Evolutionary conservation across 1,139 yeast genomes (phyloP).

Genomic region (Suhomyces maxii): DNA sequence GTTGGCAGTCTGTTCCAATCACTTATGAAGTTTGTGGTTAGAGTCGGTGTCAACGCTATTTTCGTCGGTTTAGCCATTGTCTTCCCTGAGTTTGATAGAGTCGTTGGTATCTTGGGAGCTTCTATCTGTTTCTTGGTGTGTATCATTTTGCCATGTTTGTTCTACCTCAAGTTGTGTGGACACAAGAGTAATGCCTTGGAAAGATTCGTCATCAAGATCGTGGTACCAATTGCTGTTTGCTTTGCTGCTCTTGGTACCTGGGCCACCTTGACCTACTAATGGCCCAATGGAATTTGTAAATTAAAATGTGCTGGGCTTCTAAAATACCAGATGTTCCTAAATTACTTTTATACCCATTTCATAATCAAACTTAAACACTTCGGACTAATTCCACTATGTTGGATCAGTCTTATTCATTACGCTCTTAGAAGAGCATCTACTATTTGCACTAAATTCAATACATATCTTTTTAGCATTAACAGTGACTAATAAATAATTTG

Average conservation of each 20-base stretch:
- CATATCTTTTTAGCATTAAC: too few relatives aligned
- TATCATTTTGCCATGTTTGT: conserved; percentile 55
- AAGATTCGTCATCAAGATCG: conserved; percentile 21
- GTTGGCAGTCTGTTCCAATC: conserved; percentile 4
- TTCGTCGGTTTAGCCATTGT: conserved; percentile 52
- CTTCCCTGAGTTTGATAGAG: conserved; percentile 60
- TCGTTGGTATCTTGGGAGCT: conserved; percentile 58
- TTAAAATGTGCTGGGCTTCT: too few relatives aligned
- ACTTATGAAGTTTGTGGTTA: conserved; percentile 22
- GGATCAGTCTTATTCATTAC: too few relatives aligned
- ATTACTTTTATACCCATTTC: too few relatives aligned
- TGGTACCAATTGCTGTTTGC: conserved; percentile 24
- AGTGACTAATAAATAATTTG: too few relatives aligned
- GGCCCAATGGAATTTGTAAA: neutral
- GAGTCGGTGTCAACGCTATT: conserved; percentile 50
- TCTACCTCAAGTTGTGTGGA: conserved; percentile 46
- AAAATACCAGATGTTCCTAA: too few relatives aligned
- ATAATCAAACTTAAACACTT: too few relatives aligned
- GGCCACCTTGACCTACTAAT: conserved; percentile 20
- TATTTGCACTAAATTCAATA: too few relatives aligned
- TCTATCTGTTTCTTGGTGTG: conserved; percentile 58
- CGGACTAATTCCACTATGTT: too few relatives aligned
- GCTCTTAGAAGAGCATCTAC: too few relatives aligned
- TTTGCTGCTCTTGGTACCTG: conserved; percentile 42
- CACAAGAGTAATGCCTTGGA: conserved; percentile 24